Evolutionary conservation across 306 rosid species (phyloP), one percentile per base, ranked within the genome.

Genomic region (Luffa acutangula): DNA sequence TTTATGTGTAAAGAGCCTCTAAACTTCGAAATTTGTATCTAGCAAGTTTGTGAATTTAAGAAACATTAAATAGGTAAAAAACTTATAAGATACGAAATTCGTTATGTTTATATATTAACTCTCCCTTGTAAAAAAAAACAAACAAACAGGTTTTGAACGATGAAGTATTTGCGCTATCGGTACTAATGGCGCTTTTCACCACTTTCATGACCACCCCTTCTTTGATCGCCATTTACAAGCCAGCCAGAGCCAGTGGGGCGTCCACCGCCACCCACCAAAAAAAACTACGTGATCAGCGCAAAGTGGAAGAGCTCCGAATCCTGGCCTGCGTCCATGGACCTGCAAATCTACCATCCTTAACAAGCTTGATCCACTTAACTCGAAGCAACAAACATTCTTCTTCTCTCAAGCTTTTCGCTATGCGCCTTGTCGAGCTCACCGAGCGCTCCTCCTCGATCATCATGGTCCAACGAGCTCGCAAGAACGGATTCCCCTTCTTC

Each of bases 141-240:
- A 54, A 13, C 5, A 6, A 6, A 36, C 86, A 93, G 97, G 98
- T 93, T 36, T 72, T 93, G 9, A 93, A 90, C 42, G 93, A 89
- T 13, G 98, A 93, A 84, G 84, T 87, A 64, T 91, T 93, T 53
- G 89, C 97, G 9, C 87, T 93, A 36, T 80, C 91, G 52, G 97
- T 93, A 1, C 90, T 93, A 0, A 93, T 91, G 98, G 98, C 97
- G 42, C 84, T 93, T 5, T 88, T 91, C 77, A 91, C 96, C 0
- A 93, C 98, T 80, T 93, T 93, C 85, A 88, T 93, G 21, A 93
- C 97, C 73, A 90, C 96, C 15, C 97, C 96, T 21, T 6, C 85
- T 0, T 93, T 90, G 25, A 89, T 90, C 91, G 92, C 90, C 25
- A 75, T 93, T 9, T 88, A 91, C 80, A 90, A 87, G 75, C 91